A percentile compares a stretch with the other conserved stretches of the same genome.
phyloP scores from a whole-genome alignment of 208 protist species.

The Trypanosoma mega region DNA sequence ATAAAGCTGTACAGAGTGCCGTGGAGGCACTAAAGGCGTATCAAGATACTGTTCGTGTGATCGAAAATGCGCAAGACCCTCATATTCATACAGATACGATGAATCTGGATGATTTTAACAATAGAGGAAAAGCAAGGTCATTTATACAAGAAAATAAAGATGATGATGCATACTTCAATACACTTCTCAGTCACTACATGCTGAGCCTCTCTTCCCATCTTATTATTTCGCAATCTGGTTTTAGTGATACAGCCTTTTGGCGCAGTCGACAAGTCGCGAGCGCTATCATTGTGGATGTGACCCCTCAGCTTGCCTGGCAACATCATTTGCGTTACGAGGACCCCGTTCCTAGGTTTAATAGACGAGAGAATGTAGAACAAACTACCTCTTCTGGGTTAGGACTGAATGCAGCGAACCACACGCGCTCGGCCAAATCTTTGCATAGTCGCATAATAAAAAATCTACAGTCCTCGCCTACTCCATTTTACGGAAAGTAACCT shows the following conservation, averaged over 20 bases:
- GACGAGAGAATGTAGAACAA: no score
- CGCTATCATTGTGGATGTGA: slow-evolving; percentile 25
- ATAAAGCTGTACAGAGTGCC: slow-evolving; percentile 10
- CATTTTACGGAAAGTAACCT: no score
- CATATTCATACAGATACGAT: slow-evolving; percentile 25
- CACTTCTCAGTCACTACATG: slow-evolving; percentile 24
- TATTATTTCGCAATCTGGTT: slow-evolving; percentile 27
- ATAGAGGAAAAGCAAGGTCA: slow-evolving; percentile 5
- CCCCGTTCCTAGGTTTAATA: not conserved
- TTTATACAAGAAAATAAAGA: not conserved
- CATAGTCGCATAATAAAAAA: not conserved
- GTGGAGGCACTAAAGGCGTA: not conserved
- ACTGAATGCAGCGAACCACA: no score
- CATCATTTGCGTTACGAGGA: slow-evolving; percentile 20
- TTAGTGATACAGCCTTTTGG: slow-evolving; percentile 31
- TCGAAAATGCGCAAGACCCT: slow-evolving; percentile 8
- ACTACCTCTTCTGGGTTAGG: no score
- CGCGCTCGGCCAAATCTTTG: slow-evolving; percentile 1
- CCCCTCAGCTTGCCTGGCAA: slow-evolving; percentile 8
- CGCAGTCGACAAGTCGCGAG: slow-evolving; percentile 15
- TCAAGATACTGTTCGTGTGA: not conserved
- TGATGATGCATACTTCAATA: slow-evolving; percentile 19
- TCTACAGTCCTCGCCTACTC: not conserved
- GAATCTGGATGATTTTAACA: slow-evolving; percentile 10
- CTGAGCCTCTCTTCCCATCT: slow-evolving; percentile 14